These are phyloP conservation scores for Torrubiella hemipterigena DNA, from an alignment of 2,329 filamentous ascomycete species.

Conservation along the genomic window DNA sequence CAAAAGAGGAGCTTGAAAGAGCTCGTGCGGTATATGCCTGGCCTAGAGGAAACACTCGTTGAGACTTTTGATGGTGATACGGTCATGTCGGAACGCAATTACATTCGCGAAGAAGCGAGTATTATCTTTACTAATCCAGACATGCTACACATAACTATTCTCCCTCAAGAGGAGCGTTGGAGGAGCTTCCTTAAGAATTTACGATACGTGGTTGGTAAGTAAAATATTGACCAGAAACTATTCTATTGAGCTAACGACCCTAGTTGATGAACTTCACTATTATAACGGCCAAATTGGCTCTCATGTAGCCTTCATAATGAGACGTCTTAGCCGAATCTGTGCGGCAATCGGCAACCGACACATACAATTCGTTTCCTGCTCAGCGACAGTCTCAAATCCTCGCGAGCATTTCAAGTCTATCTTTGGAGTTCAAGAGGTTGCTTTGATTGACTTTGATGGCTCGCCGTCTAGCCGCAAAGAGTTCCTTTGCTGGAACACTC, in stretches of 20 bases:
- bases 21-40: conserved; percentile 68
- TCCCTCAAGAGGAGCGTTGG: conserved; percentile 88
- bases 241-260: conserved; percentile 5
- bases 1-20: conserved; percentile 82
- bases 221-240: neutral
- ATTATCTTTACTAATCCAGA: conserved; percentile 98
- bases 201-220: conserved; percentile 66
- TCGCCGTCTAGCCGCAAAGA: conserved; percentile 85
- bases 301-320: conserved; percentile 91
- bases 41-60: conserved; percentile 62
- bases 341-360: conserved; percentile 77
- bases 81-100: conserved; percentile 63
- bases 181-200: conserved; percentile 78
- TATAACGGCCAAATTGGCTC: conserved; percentile 94
- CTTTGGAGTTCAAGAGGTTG: conserved; percentile 77
- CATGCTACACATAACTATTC: conserved; percentile 89
- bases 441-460: conserved; percentile 79
- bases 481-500: conserved; percentile 96
- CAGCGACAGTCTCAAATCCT: conserved; percentile 90
- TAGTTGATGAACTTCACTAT: conserved; percentile 79
- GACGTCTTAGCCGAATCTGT: conserved; percentile 75
- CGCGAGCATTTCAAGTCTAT: conserved; percentile 84
- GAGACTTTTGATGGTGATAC: conserved; percentile 97
- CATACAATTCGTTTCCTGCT: conserved; percentile 89
- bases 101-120: conserved; percentile 75